Evolutionary conservation across 2,329 filamentous ascomycete species (phyloP).

Genomic region (Ceratocystis cacaofunesta): DNA sequence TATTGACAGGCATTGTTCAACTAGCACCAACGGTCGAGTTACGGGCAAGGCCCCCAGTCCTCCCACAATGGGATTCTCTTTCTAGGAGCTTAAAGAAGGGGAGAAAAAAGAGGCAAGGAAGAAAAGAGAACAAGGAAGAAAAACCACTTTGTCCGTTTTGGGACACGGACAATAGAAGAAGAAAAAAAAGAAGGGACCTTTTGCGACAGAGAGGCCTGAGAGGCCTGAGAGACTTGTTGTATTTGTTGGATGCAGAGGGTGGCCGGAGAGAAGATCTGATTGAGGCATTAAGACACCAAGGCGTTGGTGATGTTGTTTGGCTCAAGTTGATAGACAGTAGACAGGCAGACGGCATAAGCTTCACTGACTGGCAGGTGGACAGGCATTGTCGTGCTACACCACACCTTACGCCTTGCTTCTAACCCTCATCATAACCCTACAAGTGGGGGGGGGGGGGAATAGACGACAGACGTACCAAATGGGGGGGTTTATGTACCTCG

Average conservation of each 20-base stretch:
- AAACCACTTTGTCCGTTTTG: conserved; percentile 2
- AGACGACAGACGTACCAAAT: no score
- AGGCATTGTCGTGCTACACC: no score
- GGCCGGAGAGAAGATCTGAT: neutral
- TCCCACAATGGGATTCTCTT: neutral
- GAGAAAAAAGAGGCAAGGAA: neutral
- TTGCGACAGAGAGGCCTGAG: neutral
- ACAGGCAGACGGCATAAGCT: neutral
- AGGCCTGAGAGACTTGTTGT: neutral
- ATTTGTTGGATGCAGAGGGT: neutral
- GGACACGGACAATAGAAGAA: neutral
- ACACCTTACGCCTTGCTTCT: no score
- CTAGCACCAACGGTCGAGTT: neutral
- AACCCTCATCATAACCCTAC: no score
- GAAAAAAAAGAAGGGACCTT: neutral
- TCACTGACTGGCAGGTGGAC: neutral
- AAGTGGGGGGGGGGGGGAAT: no score
- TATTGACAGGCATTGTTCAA: neutral
- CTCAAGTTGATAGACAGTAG: neutral
- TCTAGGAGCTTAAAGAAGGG: neutral
- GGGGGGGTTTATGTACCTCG: no score
- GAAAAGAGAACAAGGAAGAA: neutral
- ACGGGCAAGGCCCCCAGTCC: neutral
- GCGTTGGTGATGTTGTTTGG: neutral
- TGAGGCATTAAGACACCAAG: neutral